A percentile compares a stretch with the other conserved stretches of the same genome.
phyloP scores from a whole-genome alignment of 331 rosid genomes.

The Quercus lobata region DNA sequence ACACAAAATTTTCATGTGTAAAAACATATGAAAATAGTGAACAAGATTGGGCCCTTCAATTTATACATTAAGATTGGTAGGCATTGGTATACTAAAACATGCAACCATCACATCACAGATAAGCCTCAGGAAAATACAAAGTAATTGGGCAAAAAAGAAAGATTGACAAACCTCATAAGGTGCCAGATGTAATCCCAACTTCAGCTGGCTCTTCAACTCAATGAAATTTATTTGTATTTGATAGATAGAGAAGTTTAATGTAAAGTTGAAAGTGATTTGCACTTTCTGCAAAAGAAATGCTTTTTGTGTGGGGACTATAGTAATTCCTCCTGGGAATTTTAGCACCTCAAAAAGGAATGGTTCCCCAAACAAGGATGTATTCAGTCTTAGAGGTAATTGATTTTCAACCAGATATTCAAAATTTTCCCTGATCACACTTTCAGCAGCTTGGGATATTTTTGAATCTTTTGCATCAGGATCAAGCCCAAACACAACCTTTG shows the following conservation, averaged over 20 bases:
- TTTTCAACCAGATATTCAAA: conserved; percentile 39
- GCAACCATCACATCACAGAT: conserved; percentile 15
- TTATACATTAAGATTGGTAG: background rate
- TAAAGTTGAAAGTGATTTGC: conserved; percentile 65
- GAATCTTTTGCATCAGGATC: conserved; percentile 46
- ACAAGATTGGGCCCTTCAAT: background rate
- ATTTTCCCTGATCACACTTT: conserved; percentile 51
- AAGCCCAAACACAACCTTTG: conserved; percentile 65
- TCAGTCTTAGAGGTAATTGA: conserved; percentile 42
- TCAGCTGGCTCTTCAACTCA: conserved; percentile 65
- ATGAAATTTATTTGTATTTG: conserved; percentile 55
- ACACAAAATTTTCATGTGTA: background rate
- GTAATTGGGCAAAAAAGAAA: background rate
- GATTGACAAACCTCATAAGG: conserved; percentile 59
- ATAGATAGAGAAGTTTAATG: conserved; percentile 70
- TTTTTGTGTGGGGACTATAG: conserved; percentile 58
- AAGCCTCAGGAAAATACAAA: conserved; percentile 2
- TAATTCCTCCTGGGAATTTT: conserved; percentile 80
- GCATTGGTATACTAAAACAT: background rate
- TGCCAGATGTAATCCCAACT: conserved; percentile 62
- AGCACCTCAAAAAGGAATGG: conserved; percentile 64
- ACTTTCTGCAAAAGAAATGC: conserved; percentile 74
- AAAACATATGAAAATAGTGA: background rate
- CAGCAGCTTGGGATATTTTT: conserved; percentile 38
- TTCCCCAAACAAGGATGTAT: conserved; percentile 60